phyloP scores from a whole-genome alignment of 2,329 filamentous ascomycete species.

The Venturia effusa region DNA sequence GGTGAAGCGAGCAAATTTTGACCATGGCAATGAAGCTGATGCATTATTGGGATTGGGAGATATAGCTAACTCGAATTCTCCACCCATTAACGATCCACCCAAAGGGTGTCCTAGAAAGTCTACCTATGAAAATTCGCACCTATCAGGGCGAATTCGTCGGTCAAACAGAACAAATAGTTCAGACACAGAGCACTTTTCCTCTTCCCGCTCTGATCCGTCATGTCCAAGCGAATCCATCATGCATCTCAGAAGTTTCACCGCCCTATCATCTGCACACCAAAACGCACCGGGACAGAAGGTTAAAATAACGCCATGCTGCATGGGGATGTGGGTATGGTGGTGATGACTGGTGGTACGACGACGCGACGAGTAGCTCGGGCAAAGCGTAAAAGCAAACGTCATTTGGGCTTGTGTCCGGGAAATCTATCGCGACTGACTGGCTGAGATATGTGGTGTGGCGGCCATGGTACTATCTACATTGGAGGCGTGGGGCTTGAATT shows the following conservation, averaged over 20 bases:
- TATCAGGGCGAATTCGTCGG: neutral
- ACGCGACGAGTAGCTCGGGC: neutral
- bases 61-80: neutral
- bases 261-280: neutral
- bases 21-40: neutral
- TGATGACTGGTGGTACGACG: neutral
- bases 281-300: neutral
- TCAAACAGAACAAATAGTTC: neutral
- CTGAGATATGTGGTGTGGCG: neutral
- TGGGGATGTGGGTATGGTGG: neutral
- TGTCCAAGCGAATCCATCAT: slow-evolving; percentile 1
- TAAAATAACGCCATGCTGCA: neutral
- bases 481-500: neutral
- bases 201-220: neutral
- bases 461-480: neutral
- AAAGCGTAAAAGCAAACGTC: neutral
- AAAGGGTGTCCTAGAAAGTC: neutral
- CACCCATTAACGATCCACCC: neutral
- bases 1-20: neutral
- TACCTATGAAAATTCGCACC: neutral
- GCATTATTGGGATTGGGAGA: slow-evolving; percentile 1
- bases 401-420: neutral
- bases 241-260: neutral
- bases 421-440: neutral
- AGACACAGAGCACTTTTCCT: neutral